These are phyloP conservation scores for Hemisphaericaspora nanyangensis DNA, from an alignment of 805 yeast genomes.

Conservation along the genomic window DNA sequence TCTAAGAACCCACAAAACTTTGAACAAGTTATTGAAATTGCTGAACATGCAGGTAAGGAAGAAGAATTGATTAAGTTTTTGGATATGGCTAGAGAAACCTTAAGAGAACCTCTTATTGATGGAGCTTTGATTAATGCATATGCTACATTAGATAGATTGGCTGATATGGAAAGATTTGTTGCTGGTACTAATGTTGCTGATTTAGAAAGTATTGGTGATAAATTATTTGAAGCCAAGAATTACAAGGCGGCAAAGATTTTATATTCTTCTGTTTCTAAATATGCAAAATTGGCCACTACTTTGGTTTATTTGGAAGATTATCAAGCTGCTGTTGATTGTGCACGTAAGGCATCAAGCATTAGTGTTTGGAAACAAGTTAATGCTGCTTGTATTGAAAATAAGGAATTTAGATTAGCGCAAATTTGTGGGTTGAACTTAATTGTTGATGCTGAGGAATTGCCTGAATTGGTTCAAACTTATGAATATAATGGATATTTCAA, in stretches of 20 bases:
- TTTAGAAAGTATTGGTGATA: slow-evolving; percentile 88
- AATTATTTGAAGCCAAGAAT: slow-evolving; percentile 71
- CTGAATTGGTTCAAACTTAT: slow-evolving; percentile 81
- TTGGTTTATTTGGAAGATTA: slow-evolving; percentile 88
- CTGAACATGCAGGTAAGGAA: slow-evolving; percentile 94
- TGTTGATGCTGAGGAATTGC: slow-evolving; percentile 95
- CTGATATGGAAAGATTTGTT: slow-evolving; percentile 81
- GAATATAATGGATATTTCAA: slow-evolving; percentile 89
- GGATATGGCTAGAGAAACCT: slow-evolving; percentile 84
- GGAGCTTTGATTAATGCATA: slow-evolving; percentile 86
- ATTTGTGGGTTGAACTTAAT: slow-evolving; percentile 97
- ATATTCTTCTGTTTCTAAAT: slow-evolving; percentile 82
- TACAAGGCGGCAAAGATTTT: slow-evolving; percentile 92
- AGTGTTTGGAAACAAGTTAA: slow-evolving; percentile 97
- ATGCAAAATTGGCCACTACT: slow-evolving; percentile 95
- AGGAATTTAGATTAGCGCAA: slow-evolving; percentile 95
- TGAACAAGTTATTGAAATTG: slow-evolving; percentile 85
- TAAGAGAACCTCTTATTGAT: slow-evolving; percentile 90
- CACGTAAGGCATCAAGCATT: slow-evolving; percentile 93
- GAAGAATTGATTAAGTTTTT: slow-evolving; percentile 87
- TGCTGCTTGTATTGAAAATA: slow-evolving; percentile 91
- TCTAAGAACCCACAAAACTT: slow-evolving; percentile 90
- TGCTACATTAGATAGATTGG: slow-evolving; percentile 70
- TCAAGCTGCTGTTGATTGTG: slow-evolving; percentile 97
- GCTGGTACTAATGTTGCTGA: slow-evolving; percentile 91